These are phyloP conservation scores for Fraxinus velutina DNA, from an alignment of 305 asterid species.

Conservation along the genomic window DNA sequence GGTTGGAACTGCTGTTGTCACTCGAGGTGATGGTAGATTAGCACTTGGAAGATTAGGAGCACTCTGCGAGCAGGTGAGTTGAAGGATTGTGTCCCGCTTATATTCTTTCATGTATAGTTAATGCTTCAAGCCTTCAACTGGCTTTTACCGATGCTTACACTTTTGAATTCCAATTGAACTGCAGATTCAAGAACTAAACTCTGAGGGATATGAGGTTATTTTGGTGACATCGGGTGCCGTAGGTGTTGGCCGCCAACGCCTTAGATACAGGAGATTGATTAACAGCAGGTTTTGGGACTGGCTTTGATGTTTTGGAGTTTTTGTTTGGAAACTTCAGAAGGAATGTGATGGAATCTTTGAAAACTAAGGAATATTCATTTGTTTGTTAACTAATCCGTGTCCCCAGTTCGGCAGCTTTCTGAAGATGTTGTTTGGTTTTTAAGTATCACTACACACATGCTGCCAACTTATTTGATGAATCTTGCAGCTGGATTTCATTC, in stretches of 20 bases:
- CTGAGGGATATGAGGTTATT: constrained; percentile 79
- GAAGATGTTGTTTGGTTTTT: not conserved
- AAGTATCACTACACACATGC: not conserved
- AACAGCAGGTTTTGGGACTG: constrained; percentile 65
- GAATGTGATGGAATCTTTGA: not conserved
- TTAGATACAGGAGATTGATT: constrained; percentile 66
- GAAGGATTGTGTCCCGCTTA: not conserved
- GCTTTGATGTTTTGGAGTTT: not conserved
- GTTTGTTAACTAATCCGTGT: not conserved
- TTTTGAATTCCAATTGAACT: constrained; percentile 27
- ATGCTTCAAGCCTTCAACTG: constrained; percentile 7
- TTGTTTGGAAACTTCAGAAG: constrained; percentile 11
- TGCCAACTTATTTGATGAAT: not conserved
- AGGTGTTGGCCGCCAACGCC: constrained; percentile 91
- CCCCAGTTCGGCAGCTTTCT: not conserved
- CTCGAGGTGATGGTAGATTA: constrained; percentile 78
- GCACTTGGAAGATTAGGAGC: constrained; percentile 97
- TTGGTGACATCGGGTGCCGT: constrained; percentile 96
- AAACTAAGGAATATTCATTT: not conserved
- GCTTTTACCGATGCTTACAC: constrained; percentile 18
- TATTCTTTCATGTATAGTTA: not conserved
- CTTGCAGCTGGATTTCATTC: not conserved
- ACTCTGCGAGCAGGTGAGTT: constrained; percentile 87
- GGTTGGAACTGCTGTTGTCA: constrained; percentile 99
- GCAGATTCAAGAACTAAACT: constrained; percentile 82